These are phyloP conservation scores for Pyrus betulifolia DNA, from an alignment of 306 rosid species.

Conservation along the genomic window DNA sequence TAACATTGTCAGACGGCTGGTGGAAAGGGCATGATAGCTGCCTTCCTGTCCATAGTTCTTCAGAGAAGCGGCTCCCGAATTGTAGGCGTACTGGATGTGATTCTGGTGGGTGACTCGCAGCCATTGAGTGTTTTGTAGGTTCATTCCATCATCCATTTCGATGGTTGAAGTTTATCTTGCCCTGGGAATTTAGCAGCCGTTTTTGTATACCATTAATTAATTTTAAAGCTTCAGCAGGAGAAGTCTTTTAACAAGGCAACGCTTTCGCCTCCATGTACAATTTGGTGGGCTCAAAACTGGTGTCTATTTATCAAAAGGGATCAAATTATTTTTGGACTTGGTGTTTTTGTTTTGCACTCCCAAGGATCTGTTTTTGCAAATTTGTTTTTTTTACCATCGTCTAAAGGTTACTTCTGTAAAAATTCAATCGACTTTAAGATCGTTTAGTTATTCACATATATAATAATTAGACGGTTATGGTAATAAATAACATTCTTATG, in stretches of 20 bases:
- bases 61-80: constrained; percentile 6
- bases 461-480: background rate
- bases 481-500: no score
- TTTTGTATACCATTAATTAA: constrained; percentile 12
- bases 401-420: no score
- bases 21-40: constrained; percentile 4
- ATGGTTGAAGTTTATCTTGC: constrained; percentile 1
- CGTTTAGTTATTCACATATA: no score
- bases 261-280: constrained; percentile 2
- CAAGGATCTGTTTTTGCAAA: background rate
- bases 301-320: constrained; percentile 14
- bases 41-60: background rate
- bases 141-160: constrained; percentile 10
- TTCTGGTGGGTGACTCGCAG: constrained; percentile 25
- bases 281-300: background rate
- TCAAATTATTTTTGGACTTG: constrained; percentile 1
- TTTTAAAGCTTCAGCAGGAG: constrained; percentile 30
- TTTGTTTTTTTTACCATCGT: background rate
- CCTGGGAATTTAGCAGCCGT: constrained; percentile 27
- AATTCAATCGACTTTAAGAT: no score
- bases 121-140: constrained; percentile 16
- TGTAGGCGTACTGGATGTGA: background rate
- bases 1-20: constrained; percentile 19
- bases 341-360: background rate
- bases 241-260: constrained; percentile 15